Percentiles rank a stretch among this genome's conserved stretches.
These are phyloP conservation scores for Boletus rufocinnamomeus DNA, from an alignment of 768 basidiomycete genomes.

Conservation along the genomic window DNA sequence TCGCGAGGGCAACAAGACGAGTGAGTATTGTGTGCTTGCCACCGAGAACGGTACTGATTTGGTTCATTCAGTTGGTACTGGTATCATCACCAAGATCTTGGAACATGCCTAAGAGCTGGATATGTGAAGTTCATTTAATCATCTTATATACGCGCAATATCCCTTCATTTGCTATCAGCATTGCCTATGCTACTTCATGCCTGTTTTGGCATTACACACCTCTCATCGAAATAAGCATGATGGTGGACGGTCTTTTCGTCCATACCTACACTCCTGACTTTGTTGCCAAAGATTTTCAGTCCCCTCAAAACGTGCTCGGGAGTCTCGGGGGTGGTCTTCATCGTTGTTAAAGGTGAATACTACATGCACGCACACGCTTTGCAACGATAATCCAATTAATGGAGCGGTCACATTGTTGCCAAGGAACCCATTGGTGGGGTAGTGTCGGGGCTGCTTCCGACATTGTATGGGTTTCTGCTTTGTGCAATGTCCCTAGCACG, in stretches of 20 bases:
- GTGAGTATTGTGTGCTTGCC: constrained; percentile 43
- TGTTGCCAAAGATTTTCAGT: neutral
- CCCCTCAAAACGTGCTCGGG: neutral
- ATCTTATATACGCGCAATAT: constrained; percentile 19
- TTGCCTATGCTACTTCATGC: constrained; percentile 4
- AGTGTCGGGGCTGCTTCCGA: neutral
- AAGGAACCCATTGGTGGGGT: neutral
- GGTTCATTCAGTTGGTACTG: constrained; percentile 74
- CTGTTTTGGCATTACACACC: neutral
- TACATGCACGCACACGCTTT: neutral
- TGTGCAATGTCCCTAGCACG: neutral
- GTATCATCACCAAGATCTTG: constrained; percentile 87
- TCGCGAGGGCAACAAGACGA: constrained; percentile 92
- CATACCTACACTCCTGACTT: neutral
- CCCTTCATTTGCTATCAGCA: constrained; percentile 29
- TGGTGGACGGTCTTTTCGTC: neutral
- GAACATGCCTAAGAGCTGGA: constrained; percentile 36
- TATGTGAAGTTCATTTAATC: constrained; percentile 18
- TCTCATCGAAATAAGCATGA: neutral
- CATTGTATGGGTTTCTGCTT: neutral
- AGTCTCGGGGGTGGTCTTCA: neutral
- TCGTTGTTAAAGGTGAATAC: neutral
- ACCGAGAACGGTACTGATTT: constrained; percentile 15
- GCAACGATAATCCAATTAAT: neutral
- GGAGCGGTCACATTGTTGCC: neutral